Base-by-base conservation (phyloP, 2,329 filamentous ascomycete species). In the Didymosphaeria variabile region DNA sequence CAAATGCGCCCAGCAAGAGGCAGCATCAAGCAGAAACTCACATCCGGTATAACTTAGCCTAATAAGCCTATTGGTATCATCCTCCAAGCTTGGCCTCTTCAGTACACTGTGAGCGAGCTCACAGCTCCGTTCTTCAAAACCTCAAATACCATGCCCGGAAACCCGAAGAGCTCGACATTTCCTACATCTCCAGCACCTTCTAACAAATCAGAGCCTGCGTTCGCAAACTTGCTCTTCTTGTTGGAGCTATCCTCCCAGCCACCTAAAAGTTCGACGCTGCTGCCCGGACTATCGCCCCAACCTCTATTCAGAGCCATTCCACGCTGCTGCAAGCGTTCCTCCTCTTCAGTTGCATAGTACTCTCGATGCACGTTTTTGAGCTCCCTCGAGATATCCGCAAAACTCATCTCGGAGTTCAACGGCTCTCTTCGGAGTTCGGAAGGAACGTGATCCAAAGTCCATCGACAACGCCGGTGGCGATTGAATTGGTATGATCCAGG, bases 401-500 rank as follows among this genome's bases (percentile, higher is more conserved):
- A 77, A 6, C 51, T 61, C 55, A 91, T 91, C 79, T 98, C 95
- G 0, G 93, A 96, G 63, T 86, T 88, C 54, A 92, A 79, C 19
- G 79, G 67, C 7, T 82, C 77, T 12, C 79, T 79, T 12, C 81
- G 74, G 10, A 79, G 75, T 5, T 82, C 67, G 34, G 79, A 74
- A 0, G 82, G 75, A 10, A 79, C 76, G 31, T 80, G 76, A 44
- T 86, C 79, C 13, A 97, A 89, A 55, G 89, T 88, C 95, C 95
- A 99, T 44, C 94, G 88, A 69, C 92, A 93, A 63, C 95, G 88
- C 19, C 94, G 89, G 77, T 98, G 93, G 5, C 95, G 88, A 79
- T 99, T 98, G 81, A 99, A 99, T 12, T 94, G 92, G 76, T 97
- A 98, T 1, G 93, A 97, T 0, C 95, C 95, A 0, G 95, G 95